Percentiles rank a stretch among this genome's conserved stretches.
phyloP scores from a whole-genome alignment of 164 flowering plant genomes.

The Kingdonia uniflora region DNA sequence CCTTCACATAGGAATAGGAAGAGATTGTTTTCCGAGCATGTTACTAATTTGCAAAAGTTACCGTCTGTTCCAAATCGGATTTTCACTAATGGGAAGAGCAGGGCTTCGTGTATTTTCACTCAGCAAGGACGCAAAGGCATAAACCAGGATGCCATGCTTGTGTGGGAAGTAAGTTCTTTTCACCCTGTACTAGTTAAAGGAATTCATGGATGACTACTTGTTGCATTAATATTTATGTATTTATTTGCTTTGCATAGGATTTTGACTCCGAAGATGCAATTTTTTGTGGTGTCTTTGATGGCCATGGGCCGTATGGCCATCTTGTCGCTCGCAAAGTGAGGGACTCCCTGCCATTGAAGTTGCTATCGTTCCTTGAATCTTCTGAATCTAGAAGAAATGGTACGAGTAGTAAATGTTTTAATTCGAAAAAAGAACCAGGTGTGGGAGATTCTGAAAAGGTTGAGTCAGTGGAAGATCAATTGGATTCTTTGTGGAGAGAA shows the following conservation, averaged over 20 bases:
- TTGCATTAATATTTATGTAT: neutral
- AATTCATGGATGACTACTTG: neutral
- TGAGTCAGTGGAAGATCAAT: conserved; percentile 33
- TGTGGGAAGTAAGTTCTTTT: conserved; percentile 68
- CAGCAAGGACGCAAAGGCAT: conserved; percentile 94
- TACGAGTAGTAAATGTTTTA: conserved; percentile 30
- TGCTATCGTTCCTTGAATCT: conserved; percentile 41
- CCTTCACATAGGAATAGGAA: conserved; percentile 26
- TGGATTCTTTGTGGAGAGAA: conserved; percentile 52
- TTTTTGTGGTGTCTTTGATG: conserved; percentile 94
- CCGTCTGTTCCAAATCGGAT: conserved; percentile 60
- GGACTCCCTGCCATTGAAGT: conserved; percentile 65
- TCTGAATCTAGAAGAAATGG: conserved; percentile 32
- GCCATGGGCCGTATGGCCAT: conserved; percentile 94
- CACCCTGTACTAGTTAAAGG: neutral
- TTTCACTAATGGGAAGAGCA: conserved; percentile 65
- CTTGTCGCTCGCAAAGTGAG: conserved; percentile 87
- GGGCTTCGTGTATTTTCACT: conserved; percentile 70
- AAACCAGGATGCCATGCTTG: conserved; percentile 95
- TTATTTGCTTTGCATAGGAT: conserved; percentile 41
- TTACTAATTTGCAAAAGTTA: conserved; percentile 42
- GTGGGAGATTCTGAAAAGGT: conserved; percentile 25
- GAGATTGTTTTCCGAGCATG: conserved; percentile 42
- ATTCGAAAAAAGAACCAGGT: conserved; percentile 25
- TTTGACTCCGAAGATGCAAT: conserved; percentile 62